Evolutionary conservation across 768 basidiomycete species (phyloP).

Genomic region (Boletellus emodensis): DNA sequence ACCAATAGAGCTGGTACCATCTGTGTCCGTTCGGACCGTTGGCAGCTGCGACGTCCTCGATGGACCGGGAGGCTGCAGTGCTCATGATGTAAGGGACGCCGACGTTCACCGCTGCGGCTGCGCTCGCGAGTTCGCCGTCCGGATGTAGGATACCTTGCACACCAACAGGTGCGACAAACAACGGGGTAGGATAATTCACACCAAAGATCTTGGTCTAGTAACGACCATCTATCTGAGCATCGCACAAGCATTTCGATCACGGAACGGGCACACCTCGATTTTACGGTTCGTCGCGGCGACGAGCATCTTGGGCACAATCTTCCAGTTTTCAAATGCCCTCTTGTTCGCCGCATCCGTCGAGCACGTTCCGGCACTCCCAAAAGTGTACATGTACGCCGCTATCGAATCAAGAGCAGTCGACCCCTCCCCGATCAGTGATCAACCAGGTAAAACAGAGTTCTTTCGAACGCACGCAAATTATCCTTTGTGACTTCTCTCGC

Average conservation of each 20-base stretch:
- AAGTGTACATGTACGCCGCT: neutral
- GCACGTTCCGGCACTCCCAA: neutral
- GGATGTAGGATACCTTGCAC: neutral
- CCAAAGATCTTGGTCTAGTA: neutral
- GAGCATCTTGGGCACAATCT: neutral
- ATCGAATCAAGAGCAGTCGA: neutral
- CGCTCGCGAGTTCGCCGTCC: neutral
- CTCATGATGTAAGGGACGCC: neutral
- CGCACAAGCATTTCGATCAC: too few relatives aligned
- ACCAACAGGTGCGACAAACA: neutral
- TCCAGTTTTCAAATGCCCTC: neutral
- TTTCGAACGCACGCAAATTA: neutral
- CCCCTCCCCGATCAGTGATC: too few relatives aligned
- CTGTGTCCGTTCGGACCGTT: constrained; percentile 39
- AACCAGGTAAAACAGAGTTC: too few relatives aligned
- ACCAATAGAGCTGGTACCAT: constrained; percentile 53
- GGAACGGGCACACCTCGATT: neutral
- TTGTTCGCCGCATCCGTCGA: neutral
- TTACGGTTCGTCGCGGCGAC: neutral
- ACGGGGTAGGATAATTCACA: neutral
- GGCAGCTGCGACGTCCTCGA: constrained; percentile 47
- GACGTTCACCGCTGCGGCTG: neutral
- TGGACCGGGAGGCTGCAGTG: constrained; percentile 35
- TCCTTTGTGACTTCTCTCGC: neutral
- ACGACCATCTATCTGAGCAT: too few relatives aligned